Base-by-base conservation (phyloP, 257 asterid species). In the Agastache rugosa region DNA sequence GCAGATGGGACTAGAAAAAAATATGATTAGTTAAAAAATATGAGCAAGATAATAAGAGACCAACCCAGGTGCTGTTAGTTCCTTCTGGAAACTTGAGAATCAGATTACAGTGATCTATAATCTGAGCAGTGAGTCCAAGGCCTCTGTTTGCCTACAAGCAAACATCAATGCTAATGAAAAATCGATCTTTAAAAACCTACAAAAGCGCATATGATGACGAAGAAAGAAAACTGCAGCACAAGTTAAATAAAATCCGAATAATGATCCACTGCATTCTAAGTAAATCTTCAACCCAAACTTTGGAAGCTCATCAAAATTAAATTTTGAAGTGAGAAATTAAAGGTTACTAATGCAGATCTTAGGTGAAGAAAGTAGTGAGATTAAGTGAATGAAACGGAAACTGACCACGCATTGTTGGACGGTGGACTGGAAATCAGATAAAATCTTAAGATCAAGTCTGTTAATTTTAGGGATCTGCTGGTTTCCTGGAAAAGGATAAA, bases 1-100 rank as follows among this genome's bases (percentile, higher is more conserved):
- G 67, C 65, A 67, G 50, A 64, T 10, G 22, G 53, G 63, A 59
- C 61, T 70, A 61, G 10, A 31, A 73, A 59, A 72, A 48, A 17
- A 6, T 19, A 67, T 20, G 72, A 50, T 16, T 11, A 17, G 34
- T 37, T 29, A 12, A 67, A 66, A 56, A 71, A 55, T 34, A 31
- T 2, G 70, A 69, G 81, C 72, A 78, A 62, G 34, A 2, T 44
- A 71, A 60, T 35, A 39, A 75, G 88, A 79, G 69, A 79, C 90
- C 55, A 69, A 91, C 99, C 99, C 98, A 95, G 62, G 98, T 92
- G 83, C 98, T 95, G 75, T 95, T 92, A 67, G 99, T 95, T 79
- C 96, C 98, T 81, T 82, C 50, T 15, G 99, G 98, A 77, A 95
- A 95, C 88, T 95, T 90, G 83, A 95, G 96, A 66, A 90, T 79